These are phyloP conservation scores for Kuraishia piskuri DNA, from an alignment of 805 yeast genomes.

Conservation along the genomic window DNA sequence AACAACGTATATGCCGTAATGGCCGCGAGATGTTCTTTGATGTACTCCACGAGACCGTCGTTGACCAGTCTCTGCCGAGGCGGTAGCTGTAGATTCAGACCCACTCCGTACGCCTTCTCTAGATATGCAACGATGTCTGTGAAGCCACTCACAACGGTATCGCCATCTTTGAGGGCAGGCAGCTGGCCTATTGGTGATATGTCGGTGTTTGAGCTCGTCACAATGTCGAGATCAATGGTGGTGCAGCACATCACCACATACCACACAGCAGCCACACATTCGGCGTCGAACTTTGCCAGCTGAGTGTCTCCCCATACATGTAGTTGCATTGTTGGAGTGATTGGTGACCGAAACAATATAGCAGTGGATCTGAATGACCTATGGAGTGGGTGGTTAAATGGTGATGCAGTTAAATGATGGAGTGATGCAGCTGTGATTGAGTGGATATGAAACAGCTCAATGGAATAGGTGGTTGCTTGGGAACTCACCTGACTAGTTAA, in stretches of 20 bases:
- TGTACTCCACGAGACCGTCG: conserved; percentile 32
- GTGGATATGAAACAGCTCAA: too few species aligned
- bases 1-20: conserved; percentile 51
- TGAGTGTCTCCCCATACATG: conserved; percentile 45
- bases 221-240: conserved; percentile 23
- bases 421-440: too few species aligned
- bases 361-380: too few species aligned
- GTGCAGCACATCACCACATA: conserved; percentile 21
- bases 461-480: too few species aligned
- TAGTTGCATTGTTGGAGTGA: conserved; percentile 18
- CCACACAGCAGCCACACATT: conserved; percentile 40
- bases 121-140: conserved; percentile 28
- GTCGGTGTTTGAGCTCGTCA: conserved; percentile 52
- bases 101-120: conserved; percentile 1
- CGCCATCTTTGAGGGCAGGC: conserved; percentile 32
- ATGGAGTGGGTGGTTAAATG: too few species aligned
- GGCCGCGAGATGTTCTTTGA: conserved; percentile 31
- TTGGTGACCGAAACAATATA: too few species aligned
- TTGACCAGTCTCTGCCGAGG: conserved; percentile 28
- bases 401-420: too few species aligned
- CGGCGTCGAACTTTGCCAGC: conserved; percentile 41
- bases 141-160: conserved; percentile 29
- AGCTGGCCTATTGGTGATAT: conserved; percentile 37
- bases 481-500: too few species aligned
- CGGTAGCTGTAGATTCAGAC: conserved; percentile 8